Base-by-base conservation (phyloP, 140 eudicot species). In the Cichorium intybus region DNA sequence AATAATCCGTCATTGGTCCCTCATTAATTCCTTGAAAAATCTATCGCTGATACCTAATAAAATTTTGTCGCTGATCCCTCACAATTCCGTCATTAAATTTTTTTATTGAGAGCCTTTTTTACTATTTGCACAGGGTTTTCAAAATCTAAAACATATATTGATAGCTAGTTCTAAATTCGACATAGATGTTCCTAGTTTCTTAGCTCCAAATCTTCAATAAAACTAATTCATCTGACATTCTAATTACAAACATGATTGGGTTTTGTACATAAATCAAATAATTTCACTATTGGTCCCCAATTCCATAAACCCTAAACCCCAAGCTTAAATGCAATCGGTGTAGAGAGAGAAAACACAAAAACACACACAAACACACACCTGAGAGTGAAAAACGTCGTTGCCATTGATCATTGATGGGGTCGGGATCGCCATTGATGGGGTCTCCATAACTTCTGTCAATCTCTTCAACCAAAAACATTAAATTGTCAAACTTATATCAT, bases 361-460 rank as follows among this genome's bases (percentile, higher is more conserved):
- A 17, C 23, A 51, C 35, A 28, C 50, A 16, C 58, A 69, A 57
- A 47, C 53, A 47, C 56, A 34, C 61, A 87, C 95, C 90, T 75
- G 81, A 35, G 68, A 26, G 15, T 59, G 79, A 71, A 45, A 31
- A 24, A 15, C 39, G 23, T 39, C 55, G 27, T 17, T 22, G 15
- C 23, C 78, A 66, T 76, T 53, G 77, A 78, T 81, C 47, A 72
- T 41, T 6, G 85, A 64, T 55, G 71, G n/a, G 11, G 39, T 48
- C 15, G 67, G 69, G 29, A 70, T 50, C 79, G 66, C 72, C 81
- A 69, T 76, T 69, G 71, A 48, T 55, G 54, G 49, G 14, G 33
- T 75, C 82, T 69, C 73, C 88, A 81, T 81, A 51, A 24, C 50
- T 67, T 74, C 81, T 66, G 61, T 48, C 33, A 68, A 63, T 65